phyloP scores from a whole-genome alignment of 768 basidiomycete species.

The Lactarius psammicola region DNA sequence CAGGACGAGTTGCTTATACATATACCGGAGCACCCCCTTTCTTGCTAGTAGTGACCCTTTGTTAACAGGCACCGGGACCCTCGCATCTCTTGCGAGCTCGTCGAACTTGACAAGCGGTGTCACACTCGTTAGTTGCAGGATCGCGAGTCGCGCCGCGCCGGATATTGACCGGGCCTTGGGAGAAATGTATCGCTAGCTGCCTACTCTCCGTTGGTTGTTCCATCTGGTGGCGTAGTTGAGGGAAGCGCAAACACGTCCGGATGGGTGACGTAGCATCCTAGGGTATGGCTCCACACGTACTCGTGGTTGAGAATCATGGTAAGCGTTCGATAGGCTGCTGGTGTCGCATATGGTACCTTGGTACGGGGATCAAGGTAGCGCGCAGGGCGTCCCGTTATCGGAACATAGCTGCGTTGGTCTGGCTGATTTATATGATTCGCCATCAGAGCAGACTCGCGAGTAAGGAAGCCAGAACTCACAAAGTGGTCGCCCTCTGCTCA shows the following conservation, averaged over 20 bases:
- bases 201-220: not conserved
- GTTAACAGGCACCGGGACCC: not conserved
- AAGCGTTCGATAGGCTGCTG: conserved; percentile 62
- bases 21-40: not conserved
- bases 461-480: conserved; percentile 41
- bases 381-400: conserved; percentile 75
- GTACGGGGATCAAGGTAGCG: conserved; percentile 79
- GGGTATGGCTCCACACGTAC: conserved; percentile 57
- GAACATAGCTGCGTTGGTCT: conserved; percentile 66
- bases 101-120: not conserved
- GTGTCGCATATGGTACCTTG: conserved; percentile 74
- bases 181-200: not conserved
- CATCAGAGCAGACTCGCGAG: conserved; percentile 7
- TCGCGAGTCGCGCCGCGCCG: not conserved
- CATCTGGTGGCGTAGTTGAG: not conserved
- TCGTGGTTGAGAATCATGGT: conserved; percentile 62
- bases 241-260: conserved; percentile 3
- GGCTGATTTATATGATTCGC: conserved; percentile 40
- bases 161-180: not conserved
- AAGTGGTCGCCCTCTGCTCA: conserved; percentile 61
- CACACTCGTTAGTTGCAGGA: not conserved
- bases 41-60: not conserved
- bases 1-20: not conserved
- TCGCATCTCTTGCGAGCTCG: not conserved
- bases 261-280: conserved; percentile 44